Conservation (phyloP, 306 rosid species). For the Quercus gilva region DNA sequence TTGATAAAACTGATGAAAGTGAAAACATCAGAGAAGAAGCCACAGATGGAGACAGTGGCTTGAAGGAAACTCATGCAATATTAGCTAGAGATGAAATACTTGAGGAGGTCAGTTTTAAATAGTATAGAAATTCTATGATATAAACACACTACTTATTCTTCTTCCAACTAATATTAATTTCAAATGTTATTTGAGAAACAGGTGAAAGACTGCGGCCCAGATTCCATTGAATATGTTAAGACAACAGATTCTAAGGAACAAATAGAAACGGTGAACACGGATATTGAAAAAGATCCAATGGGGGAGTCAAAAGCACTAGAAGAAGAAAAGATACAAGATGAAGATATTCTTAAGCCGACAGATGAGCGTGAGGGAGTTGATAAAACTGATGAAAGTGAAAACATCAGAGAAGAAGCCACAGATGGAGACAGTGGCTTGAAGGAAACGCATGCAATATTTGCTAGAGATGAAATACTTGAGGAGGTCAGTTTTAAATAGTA, state of each 20-base stretch:
- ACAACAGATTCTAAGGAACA: neutral
- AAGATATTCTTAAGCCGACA: no score
- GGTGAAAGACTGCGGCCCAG: neutral
- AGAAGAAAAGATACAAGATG: no score
- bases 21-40: conserved; percentile 12
- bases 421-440: neutral
- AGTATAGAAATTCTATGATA: neutral
- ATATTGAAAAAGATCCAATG: neutral
- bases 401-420: neutral
- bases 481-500: no score
- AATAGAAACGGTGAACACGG: neutral
- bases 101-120: conserved; percentile 14
- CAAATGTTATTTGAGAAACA: neutral
- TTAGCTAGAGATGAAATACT: neutral
- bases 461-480: neutral
- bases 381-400: neutral
- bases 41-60: neutral
- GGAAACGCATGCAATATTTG: neutral
- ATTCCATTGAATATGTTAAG: neutral
- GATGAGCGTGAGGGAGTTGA: conserved; percentile 6
- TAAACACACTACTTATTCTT: neutral
- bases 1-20: neutral
- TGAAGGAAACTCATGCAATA: neutral
- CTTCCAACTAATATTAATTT: neutral
- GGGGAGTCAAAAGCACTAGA: neutral